A percentile compares a stretch with the other conserved stretches of the same genome.
These are phyloP conservation scores for Termitomyces sp. DNA, from an alignment of 768 basidiomycete species.

Conservation along the genomic window DNA sequence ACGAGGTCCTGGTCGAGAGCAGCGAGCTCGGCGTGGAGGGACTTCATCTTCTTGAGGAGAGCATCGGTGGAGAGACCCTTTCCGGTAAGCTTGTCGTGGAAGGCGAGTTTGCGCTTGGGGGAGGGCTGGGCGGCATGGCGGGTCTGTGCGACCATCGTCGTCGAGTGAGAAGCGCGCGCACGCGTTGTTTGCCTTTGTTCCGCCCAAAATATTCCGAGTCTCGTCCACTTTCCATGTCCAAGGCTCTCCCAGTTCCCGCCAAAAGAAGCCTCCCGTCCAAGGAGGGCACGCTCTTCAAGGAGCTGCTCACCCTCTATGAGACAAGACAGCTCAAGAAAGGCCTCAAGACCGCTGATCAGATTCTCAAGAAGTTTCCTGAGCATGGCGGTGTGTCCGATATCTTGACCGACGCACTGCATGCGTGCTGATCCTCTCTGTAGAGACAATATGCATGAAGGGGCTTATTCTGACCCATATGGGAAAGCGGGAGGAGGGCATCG, in stretches of 20 bases:
- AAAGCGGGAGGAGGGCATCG: slow-evolving; percentile 72
- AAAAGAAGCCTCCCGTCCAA: slow-evolving; percentile 71
- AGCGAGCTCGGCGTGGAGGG: slow-evolving; percentile 70
- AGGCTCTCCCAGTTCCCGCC: slow-evolving; percentile 25
- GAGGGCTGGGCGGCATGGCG: slow-evolving; percentile 48
- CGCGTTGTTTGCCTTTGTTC: slow-evolving; percentile 41
- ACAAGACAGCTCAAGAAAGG: slow-evolving; percentile 84
- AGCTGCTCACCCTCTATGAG: slow-evolving; percentile 85
- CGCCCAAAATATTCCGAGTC: slow-evolving; percentile 1
- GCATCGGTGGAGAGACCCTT: slow-evolving; percentile 77
- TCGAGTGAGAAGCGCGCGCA: slow-evolving; percentile 20
- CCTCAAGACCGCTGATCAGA: slow-evolving; percentile 84
- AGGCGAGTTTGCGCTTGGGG: slow-evolving; percentile 58
- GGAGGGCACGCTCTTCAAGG: slow-evolving; percentile 81
- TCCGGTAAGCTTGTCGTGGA: slow-evolving; percentile 76
- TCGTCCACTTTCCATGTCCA: slow-evolving; percentile 27
- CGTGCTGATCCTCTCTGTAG: slow-evolving; percentile 32
- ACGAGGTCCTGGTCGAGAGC: slow-evolving; percentile 84
- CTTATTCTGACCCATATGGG: slow-evolving; percentile 79
- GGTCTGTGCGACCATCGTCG: slow-evolving; percentile 68
- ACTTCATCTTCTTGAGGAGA: slow-evolving; percentile 80
- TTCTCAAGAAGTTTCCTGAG: slow-evolving; percentile 92
- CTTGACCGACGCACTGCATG: not conserved
- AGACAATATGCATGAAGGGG: slow-evolving; percentile 96
- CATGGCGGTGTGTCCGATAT: slow-evolving; percentile 74